Evolutionary conservation across 352 stramenopile species (phyloP), one percentile per base, ranked within the genome.

Genomic region (Phytophthora agathidicida): DNA sequence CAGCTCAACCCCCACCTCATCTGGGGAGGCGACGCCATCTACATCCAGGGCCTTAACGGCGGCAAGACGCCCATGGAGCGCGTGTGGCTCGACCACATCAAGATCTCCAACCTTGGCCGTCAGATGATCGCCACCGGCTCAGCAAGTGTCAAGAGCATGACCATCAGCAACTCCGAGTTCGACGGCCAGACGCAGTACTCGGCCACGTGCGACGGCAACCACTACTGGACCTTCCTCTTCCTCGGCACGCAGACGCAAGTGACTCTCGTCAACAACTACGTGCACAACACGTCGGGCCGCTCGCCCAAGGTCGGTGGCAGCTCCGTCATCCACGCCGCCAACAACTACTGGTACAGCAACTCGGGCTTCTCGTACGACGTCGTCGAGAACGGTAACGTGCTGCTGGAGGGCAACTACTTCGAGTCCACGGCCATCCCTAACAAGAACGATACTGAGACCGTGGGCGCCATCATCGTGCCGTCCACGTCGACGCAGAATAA

Each of bases 21-120:
- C 17, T 49, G 42, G 42, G 42, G 42, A 3, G 42, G 42, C 19
- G 63, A 72, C 24, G 63, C 63, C 17, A 64, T 72, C 36, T 66
- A 62, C 38, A 62, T 71, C n/a, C 48, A 57, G 24, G 62, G 66
- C 19, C 48, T 59, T 8, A 68, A 65, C 27, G 41, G 51, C 20
- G 58, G 54, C 27, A 56, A 53, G 23, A 51, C 32, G 3, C 11
- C 68, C 0, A 66, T 47, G 48, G 42, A 76, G 45, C 65, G 67
- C 22, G 55, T 78, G 23, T 86, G 72, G 75, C 46, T 86, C 22
- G 73, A 86, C 38, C 75, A 86, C 68, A 35, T 84, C 35, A 75
- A 77, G 49, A 48, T 84, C 16, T 69, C 54, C 3, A 37, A 50
- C 14, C 38, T 80, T n/a, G 75, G 68, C 10, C 68, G 71, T 19